Conservation (phyloP, 148 eudicot genomes). For the Bassia scoparia region DNA sequence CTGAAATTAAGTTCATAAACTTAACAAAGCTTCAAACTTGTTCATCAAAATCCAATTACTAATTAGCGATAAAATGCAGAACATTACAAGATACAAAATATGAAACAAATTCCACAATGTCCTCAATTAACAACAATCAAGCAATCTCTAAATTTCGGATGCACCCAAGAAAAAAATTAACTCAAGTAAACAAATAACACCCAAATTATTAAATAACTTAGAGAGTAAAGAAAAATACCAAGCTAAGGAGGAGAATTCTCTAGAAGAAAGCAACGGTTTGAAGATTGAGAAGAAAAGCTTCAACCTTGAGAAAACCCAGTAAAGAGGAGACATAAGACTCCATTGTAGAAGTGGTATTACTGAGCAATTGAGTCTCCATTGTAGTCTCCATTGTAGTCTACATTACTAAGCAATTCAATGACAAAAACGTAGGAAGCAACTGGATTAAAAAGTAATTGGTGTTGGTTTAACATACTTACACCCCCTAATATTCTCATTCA, state of each 20-base stretch:
- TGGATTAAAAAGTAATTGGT: too few species aligned
- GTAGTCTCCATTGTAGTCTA: too few species aligned
- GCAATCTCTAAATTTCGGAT: too few species aligned
- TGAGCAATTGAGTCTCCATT: constrained; percentile 15
- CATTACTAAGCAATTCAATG: too few species aligned
- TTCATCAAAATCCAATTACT: too few species aligned
- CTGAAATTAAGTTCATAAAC: neutral
- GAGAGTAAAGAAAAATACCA: constrained; percentile 12
- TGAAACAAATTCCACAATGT: neutral
- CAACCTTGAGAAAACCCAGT: neutral
- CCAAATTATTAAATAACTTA: neutral
- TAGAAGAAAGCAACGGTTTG: constrained; percentile 18
- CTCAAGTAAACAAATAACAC: too few species aligned
- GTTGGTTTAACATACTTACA: constrained; percentile 76
- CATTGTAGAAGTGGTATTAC: neutral
- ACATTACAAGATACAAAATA: neutral
- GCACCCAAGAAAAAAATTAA: too few species aligned
- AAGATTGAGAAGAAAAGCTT: constrained; percentile 6
- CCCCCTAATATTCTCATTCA: constrained; percentile 57
- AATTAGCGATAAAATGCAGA: too few species aligned
- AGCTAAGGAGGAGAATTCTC: constrained; percentile 16
- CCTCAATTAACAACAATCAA: neutral
- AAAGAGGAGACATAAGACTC: constrained; percentile 6
- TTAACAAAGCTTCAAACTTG: neutral
- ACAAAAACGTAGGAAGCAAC: too few species aligned